Conservation (phyloP, 2,329 filamentous ascomycete species). For the Leptographium radiaticola region DNA sequence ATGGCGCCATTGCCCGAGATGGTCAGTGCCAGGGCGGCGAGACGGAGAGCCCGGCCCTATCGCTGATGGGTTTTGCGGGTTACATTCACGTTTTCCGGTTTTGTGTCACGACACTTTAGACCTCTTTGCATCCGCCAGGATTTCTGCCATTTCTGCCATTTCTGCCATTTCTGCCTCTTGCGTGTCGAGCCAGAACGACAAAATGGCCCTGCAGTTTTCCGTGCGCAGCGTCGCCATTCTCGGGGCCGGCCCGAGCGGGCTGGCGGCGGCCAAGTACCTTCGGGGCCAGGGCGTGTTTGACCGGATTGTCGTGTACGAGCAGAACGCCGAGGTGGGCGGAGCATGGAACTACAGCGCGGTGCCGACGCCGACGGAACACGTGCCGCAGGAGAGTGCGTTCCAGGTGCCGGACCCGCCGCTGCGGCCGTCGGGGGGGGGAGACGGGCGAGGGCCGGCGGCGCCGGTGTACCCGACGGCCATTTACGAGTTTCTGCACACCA, state of each 20-base stretch:
- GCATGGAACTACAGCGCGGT: conserved; percentile 68
- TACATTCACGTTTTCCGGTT: no score
- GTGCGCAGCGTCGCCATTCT: conserved; percentile 60
- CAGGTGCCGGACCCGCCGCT: conserved; percentile 51
- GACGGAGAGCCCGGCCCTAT: no score
- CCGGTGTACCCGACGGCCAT: conserved; percentile 69
- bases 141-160: not conserved
- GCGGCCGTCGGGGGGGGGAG: conserved; percentile 22
- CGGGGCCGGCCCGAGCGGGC: conserved; percentile 68
- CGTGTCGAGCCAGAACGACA: no score
- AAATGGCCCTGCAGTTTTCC: conserved; percentile 25
- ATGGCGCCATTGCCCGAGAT: not conserved
- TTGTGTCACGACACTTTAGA: no score
- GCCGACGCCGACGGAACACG: conserved; percentile 30
- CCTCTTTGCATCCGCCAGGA: no score
- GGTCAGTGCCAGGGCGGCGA: no score
- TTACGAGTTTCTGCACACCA: conserved; percentile 73
- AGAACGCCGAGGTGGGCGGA: conserved; percentile 63
- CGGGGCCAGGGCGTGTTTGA: conserved; percentile 54
- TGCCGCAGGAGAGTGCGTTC: conserved; percentile 59
- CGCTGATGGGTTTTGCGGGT: no score
- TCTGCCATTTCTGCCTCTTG: not conserved
- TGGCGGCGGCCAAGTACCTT: conserved; percentile 71
- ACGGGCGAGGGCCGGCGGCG: conserved; percentile 11
- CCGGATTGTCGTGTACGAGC: conserved; percentile 67